phyloP scores from a whole-genome alignment of 2,329 filamentous ascomycete species.

The Aspergillus udagawae region DNA sequence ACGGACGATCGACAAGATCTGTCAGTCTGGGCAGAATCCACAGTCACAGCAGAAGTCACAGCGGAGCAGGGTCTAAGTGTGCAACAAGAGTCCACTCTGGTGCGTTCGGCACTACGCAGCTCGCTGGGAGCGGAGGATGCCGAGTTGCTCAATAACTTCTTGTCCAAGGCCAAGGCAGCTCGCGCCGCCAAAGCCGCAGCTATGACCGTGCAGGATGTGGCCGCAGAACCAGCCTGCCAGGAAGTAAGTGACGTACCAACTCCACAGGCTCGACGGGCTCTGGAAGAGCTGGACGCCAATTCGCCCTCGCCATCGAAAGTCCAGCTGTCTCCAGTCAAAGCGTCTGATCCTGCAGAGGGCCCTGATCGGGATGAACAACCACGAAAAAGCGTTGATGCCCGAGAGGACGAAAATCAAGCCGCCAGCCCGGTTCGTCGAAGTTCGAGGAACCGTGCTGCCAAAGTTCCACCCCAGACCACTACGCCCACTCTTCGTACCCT shows the following conservation, averaged over 20 bases:
- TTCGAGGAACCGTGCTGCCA: slow-evolving; percentile 27
- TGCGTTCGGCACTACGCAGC: slow-evolving; percentile 35
- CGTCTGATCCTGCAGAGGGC: slow-evolving; percentile 12
- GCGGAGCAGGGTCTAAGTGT: slow-evolving; percentile 24
- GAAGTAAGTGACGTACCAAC: slow-evolving; percentile 20
- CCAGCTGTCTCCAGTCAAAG: slow-evolving; percentile 27
- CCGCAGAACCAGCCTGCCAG: slow-evolving; percentile 12
- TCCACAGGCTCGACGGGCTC: slow-evolving; percentile 29
- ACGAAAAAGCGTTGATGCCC: slow-evolving; percentile 3
- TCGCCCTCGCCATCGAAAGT: slow-evolving; percentile 35
- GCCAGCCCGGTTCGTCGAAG: slow-evolving; percentile 35
- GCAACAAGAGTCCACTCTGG: slow-evolving; percentile 29
- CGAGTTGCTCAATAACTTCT: slow-evolving; percentile 37
- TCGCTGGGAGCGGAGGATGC: slow-evolving; percentile 38
- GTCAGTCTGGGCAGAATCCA: background rate
- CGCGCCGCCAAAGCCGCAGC: slow-evolving; percentile 33
- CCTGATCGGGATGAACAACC: slow-evolving; percentile 15
- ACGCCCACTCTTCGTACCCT: slow-evolving; percentile 33
- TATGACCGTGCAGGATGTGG: slow-evolving; percentile 15
- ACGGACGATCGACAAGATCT: slow-evolving; percentile 10
- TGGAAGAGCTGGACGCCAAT: slow-evolving; percentile 37
- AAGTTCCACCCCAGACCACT: slow-evolving; percentile 18
- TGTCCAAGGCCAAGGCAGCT: slow-evolving; percentile 40
- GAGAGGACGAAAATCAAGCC: slow-evolving; percentile 14
- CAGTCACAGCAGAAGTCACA: slow-evolving; percentile 9